Percentiles rank a stretch among this genome's conserved stretches.
phyloP scores from a whole-genome alignment of 805 yeast genomes.

The Nadsonia fulvescens region DNA sequence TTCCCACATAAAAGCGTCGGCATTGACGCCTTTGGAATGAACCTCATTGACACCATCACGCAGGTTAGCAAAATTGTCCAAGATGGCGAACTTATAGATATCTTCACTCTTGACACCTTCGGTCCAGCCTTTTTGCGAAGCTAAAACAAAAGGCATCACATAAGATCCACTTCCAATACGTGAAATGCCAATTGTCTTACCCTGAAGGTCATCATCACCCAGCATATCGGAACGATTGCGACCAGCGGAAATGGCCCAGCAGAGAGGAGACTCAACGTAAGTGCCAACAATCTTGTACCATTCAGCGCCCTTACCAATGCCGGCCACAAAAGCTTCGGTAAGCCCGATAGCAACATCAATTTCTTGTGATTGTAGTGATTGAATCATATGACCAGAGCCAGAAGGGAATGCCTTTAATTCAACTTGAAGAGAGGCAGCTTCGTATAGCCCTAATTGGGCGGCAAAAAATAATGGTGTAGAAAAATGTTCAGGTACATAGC shows the following conservation, averaged over 20 bases:
- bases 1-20: slow-evolving; percentile 93
- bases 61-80: slow-evolving; percentile 53
- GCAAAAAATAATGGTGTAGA: slow-evolving; percentile 76
- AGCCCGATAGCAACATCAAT: slow-evolving; percentile 62
- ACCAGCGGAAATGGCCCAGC: slow-evolving; percentile 86
- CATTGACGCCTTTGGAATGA: slow-evolving; percentile 24
- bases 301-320: slow-evolving; percentile 52
- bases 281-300: slow-evolving; percentile 57
- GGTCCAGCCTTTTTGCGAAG: slow-evolving; percentile 36
- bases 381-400: slow-evolving; percentile 78
- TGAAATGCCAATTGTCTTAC: slow-evolving; percentile 55
- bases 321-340: slow-evolving; percentile 82
- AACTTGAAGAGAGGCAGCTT: slow-evolving; percentile 30
- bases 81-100: slow-evolving; percentile 34
- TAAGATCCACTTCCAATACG: slow-evolving; percentile 86
- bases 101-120: slow-evolving; percentile 11
- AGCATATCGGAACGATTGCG: slow-evolving; percentile 34
- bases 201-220: slow-evolving; percentile 35
- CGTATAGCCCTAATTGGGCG: slow-evolving; percentile 35
- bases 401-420: slow-evolving; percentile 55
- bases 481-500: slow-evolving; percentile 84
- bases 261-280: slow-evolving; percentile 69
- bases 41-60: slow-evolving; percentile 73
- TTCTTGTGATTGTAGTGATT: slow-evolving; percentile 25
- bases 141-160: slow-evolving; percentile 78